Conservation (phyloP, 2,329 filamentous ascomycete species). For the Colletotrichum sp. region DNA sequence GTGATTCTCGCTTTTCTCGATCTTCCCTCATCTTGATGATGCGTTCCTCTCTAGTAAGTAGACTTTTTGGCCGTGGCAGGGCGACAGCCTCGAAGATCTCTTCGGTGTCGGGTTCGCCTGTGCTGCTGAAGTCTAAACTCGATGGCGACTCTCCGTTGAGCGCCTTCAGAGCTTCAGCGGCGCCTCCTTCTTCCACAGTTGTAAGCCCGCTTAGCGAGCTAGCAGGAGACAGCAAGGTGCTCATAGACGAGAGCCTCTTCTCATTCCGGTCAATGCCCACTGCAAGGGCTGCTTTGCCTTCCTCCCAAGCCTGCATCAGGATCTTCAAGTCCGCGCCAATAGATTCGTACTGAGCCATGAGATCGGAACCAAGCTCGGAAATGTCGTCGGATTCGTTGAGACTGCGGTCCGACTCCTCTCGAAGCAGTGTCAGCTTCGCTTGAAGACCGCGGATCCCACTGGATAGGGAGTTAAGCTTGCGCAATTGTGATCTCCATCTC, state of each 20-base stretch:
- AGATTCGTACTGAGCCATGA: slow-evolving; percentile 92
- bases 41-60: slow-evolving; percentile 83
- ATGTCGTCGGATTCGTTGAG: slow-evolving; percentile 77
- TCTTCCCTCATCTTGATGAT: slow-evolving; percentile 90
- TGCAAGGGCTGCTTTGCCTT: slow-evolving; percentile 82
- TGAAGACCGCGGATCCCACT: slow-evolving; percentile 90
- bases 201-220: slow-evolving; percentile 72
- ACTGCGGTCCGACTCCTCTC: slow-evolving; percentile 84
- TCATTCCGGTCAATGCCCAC: slow-evolving; percentile 83
- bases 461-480: slow-evolving; percentile 86
- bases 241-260: slow-evolving; percentile 69
- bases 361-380: slow-evolving; percentile 75
- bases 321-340: slow-evolving; percentile 87
- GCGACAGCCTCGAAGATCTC: slow-evolving; percentile 94
- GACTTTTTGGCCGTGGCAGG: slow-evolving; percentile 69
- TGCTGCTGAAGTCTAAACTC: slow-evolving; percentile 56
- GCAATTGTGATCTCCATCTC: slow-evolving; percentile 83
- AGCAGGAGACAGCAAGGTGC: slow-evolving; percentile 62
- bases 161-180: slow-evolving; percentile 58
- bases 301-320: slow-evolving; percentile 84
- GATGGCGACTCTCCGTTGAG: slow-evolving; percentile 72
- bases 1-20: slow-evolving; percentile 72
- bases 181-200: slow-evolving; percentile 58
- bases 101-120: slow-evolving; percentile 69
- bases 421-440: slow-evolving; percentile 89